Percentiles rank a stretch among this genome's conserved stretches.
Evolutionary conservation across 148 eudicot genomes (phyloP).

Genomic region (Vaccinium myrtillus): DNA sequence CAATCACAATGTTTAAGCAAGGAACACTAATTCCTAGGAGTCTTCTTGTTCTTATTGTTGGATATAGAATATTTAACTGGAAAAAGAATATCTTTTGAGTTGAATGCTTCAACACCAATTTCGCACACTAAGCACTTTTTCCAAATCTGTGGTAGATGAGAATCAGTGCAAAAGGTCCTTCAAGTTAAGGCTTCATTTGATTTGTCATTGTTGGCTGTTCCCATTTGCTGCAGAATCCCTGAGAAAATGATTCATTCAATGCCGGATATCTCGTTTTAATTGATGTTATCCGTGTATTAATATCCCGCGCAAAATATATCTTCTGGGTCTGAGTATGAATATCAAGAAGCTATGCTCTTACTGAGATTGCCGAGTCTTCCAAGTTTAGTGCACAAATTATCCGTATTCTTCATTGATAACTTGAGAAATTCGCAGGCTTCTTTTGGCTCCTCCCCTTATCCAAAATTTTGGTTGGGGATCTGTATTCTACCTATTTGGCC

Average conservation of each 20-base stretch:
- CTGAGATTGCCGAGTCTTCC: not conserved
- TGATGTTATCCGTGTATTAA: not conserved
- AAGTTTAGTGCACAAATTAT: not conserved
- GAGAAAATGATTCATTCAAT: not conserved
- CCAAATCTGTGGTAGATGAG: not conserved
- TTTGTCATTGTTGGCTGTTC: not conserved
- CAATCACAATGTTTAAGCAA: not conserved
- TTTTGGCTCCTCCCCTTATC: conserved; percentile 94
- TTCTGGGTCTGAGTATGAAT: not conserved
- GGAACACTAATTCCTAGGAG: not conserved
- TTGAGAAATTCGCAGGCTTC: conserved; percentile 58
- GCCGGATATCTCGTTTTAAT: not conserved
- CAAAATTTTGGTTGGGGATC: conserved; percentile 96
- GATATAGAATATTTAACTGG: not conserved
- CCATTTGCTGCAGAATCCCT: not conserved
- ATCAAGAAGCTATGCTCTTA: not conserved
- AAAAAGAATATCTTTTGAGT: not conserved
- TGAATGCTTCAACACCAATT: not conserved
- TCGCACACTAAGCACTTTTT: not conserved
- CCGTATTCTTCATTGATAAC: not conserved
- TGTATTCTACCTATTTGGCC: conserved; percentile 88
- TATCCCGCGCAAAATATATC: not conserved
- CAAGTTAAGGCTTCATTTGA: not conserved
- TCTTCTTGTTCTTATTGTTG: not conserved
- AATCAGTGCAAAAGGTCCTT: not conserved